These are phyloP conservation scores for Tulasnella sp. DNA, from an alignment of 768 basidiomycete species.

Conservation along the genomic window DNA sequence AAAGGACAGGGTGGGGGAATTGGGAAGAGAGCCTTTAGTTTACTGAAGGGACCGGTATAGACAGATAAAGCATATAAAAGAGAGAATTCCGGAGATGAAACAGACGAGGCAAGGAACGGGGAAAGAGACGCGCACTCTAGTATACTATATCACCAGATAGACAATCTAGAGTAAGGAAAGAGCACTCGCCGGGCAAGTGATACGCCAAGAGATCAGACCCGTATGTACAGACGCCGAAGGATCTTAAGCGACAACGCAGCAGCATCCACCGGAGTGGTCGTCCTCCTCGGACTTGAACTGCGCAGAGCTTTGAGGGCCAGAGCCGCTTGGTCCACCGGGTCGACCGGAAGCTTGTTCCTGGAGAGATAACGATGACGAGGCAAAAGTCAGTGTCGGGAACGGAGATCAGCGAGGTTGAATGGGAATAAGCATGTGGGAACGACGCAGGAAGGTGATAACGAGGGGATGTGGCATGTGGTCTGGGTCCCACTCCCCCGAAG, in stretches of 20 bases:
- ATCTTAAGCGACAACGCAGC: conserved; percentile 23
- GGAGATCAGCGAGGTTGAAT: not conserved
- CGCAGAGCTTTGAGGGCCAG: not conserved
- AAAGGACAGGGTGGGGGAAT: not conserved
- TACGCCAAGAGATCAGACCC: not conserved
- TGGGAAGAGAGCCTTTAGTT: not conserved
- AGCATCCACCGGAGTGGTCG: conserved; percentile 26
- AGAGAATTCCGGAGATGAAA: not conserved
- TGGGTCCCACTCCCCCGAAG: not conserved
- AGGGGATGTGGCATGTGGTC: not conserved
- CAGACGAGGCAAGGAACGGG: not conserved
- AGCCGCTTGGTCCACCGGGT: not conserved
- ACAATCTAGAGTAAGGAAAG: not conserved
- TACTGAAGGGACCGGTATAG: not conserved
- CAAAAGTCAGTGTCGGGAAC: not conserved
- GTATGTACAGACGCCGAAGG: not conserved
- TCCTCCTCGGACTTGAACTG: conserved; percentile 19
- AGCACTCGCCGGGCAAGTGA: not conserved
- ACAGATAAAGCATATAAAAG: not conserved
- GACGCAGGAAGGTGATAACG: not conserved
- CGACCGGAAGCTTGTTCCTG: conserved; percentile 12
- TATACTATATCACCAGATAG: not conserved
- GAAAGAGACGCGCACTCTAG: not conserved
- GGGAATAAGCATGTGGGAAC: not conserved
- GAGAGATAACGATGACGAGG: not conserved